These are phyloP conservation scores for Raffaelea deltoideospora DNA, from an alignment of 2,329 filamentous ascomycete genomes.

Conservation along the genomic window DNA sequence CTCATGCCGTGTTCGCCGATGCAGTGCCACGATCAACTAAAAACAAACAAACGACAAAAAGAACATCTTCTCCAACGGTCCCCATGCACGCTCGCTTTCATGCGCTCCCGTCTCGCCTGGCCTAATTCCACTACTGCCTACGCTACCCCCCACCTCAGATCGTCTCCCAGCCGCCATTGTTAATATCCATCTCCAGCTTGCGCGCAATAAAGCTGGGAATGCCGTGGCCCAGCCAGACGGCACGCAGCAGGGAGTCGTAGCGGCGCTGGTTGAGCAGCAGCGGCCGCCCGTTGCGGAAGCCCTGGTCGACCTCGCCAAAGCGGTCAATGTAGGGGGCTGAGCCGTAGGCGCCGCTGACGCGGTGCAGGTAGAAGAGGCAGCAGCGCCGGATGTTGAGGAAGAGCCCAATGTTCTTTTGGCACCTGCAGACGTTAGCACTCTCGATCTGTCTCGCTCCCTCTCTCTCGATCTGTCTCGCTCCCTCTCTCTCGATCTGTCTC, in stretches of 20 bases:
- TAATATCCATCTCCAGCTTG: constrained; percentile 86
- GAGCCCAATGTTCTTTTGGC: constrained; percentile 77
- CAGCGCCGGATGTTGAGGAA: constrained; percentile 97
- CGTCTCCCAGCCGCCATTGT: constrained; percentile 97
- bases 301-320: constrained; percentile 91
- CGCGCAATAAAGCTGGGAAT: constrained; percentile 81
- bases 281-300: constrained; percentile 72
- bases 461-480: no score
- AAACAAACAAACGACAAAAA: no score
- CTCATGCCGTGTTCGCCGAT: no score
- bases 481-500: not conserved
- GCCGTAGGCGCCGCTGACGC: constrained; percentile 66
- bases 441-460: not conserved
- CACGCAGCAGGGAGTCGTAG: constrained; percentile 77
- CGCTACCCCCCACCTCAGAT: constrained; percentile 20
- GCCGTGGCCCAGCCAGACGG: constrained; percentile 73
- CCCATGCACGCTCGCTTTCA: no score
- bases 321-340: constrained; percentile 88
- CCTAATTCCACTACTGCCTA: no score
- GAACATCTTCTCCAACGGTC: no score
- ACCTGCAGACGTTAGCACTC: constrained; percentile 38
- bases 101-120: no score
- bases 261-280: constrained; percentile 86
- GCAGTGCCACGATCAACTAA: no score
- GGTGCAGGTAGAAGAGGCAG: constrained; percentile 75